phyloP scores from a whole-genome alignment of 2,329 filamentous ascomycete genomes.

The Colletotrichum destructivum region DNA sequence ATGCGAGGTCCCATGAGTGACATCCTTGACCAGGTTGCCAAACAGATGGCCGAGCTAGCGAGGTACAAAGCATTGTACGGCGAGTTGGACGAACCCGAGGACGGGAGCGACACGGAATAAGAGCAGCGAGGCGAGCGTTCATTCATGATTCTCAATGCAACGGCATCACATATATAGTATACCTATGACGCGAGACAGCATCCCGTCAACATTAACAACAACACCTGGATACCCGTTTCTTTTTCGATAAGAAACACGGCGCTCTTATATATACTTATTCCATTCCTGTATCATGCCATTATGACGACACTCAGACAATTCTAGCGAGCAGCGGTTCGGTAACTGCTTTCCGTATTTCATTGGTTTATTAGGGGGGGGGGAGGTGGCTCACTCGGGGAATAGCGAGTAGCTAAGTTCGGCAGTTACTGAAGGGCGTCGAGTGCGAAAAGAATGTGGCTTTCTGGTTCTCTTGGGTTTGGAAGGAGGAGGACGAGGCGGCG shows the following conservation, averaged over 20 bases:
- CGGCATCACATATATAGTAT: slow-evolving; percentile 40
- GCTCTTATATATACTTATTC: slow-evolving; percentile 37
- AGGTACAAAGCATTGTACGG: slow-evolving; percentile 71
- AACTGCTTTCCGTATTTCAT: slow-evolving; percentile 24
- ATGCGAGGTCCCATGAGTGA: slow-evolving; percentile 84
- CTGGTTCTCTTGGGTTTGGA: neutral
- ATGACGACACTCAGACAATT: slow-evolving; percentile 36
- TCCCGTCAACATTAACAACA: slow-evolving; percentile 32
- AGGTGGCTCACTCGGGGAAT: slow-evolving; percentile 2
- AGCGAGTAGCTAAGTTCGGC: neutral
- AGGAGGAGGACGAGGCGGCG: neutral
- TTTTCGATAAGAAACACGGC: slow-evolving; percentile 29
- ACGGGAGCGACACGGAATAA: slow-evolving; percentile 53
- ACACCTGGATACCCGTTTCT: slow-evolving; percentile 42
- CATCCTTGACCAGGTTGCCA: slow-evolving; percentile 74
- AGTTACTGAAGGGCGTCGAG: neutral
- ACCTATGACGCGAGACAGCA: slow-evolving; percentile 40
- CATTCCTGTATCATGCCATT: slow-evolving; percentile 40
- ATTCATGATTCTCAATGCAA: slow-evolving; percentile 39
- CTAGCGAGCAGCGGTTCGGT: slow-evolving; percentile 16
- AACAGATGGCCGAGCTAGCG: slow-evolving; percentile 75
- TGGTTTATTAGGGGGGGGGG: slow-evolving; percentile 1
- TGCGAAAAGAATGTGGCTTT: neutral
- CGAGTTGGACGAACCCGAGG: slow-evolving; percentile 53
- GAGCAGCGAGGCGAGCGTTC: slow-evolving; percentile 43